Percentiles rank a stretch among this genome's conserved stretches.
phyloP scores from a whole-genome alignment of 2,329 filamentous ascomycete species.

The Ascochyta fabae region DNA sequence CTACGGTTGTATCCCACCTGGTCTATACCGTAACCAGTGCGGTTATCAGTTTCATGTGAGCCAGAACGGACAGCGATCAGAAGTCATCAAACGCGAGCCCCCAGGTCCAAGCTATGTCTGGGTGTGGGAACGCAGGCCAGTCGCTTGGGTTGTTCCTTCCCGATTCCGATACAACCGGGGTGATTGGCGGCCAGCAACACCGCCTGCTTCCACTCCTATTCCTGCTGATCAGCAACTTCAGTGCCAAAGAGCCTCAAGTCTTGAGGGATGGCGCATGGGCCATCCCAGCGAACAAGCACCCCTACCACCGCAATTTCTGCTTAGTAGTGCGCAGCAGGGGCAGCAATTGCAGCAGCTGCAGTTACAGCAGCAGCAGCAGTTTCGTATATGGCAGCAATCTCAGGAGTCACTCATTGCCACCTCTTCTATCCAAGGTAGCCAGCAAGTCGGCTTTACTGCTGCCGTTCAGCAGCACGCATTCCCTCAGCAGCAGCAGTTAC shows the following conservation, averaged over 20 bases:
- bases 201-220: background rate
- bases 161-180: background rate
- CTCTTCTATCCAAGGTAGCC: background rate
- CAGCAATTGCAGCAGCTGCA: background rate
- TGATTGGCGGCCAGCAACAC: background rate
- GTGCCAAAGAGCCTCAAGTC: too few species aligned
- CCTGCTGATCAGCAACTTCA: too few species aligned
- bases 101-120: background rate
- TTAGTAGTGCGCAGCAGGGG: background rate
- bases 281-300: background rate
- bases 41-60: background rate
- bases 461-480: background rate
- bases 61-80: background rate
- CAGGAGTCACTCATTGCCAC: background rate
- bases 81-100: background rate
- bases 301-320: background rate
- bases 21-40: background rate
- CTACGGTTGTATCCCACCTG: background rate
- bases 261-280: too few species aligned
- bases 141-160: background rate
- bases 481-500: background rate
- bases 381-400: too few species aligned
- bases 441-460: background rate
- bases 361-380: too few species aligned
- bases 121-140: background rate